Percentiles rank a stretch among this genome's conserved stretches.
Conservation (phyloP, 1,139 yeast genomes). For the Candida sojae region DNA sequence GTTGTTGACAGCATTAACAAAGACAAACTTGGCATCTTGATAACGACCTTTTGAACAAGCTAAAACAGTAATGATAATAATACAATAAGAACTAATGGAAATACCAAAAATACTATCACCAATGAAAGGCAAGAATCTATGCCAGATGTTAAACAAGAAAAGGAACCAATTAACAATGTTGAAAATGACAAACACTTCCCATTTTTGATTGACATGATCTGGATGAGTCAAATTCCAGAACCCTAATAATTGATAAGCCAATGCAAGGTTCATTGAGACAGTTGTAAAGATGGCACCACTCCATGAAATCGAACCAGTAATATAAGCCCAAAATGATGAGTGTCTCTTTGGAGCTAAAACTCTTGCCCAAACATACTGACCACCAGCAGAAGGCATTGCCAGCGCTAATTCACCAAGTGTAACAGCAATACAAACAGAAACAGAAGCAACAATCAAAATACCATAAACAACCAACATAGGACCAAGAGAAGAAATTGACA, state of each 20-base stretch:
- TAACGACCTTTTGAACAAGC: slow-evolving; percentile 39
- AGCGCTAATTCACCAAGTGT: slow-evolving; percentile 52
- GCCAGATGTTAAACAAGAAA: slow-evolving; percentile 39
- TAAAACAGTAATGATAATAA: slow-evolving; percentile 39
- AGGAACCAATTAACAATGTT: slow-evolving; percentile 37
- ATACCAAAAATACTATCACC: slow-evolving; percentile 38
- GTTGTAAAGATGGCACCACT: slow-evolving; percentile 59
- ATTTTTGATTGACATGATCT: slow-evolving; percentile 40
- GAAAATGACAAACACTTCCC: slow-evolving; percentile 57
- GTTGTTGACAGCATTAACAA: slow-evolving; percentile 35
- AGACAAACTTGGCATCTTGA: slow-evolving; percentile 39
- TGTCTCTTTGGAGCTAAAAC: slow-evolving; percentile 52
- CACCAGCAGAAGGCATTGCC: slow-evolving; percentile 60
- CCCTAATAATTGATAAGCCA: slow-evolving; percentile 51
- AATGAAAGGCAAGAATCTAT: slow-evolving; percentile 34
- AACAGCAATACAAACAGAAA: slow-evolving; percentile 41
- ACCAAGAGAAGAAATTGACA: slow-evolving; percentile 68
- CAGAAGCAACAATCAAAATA: slow-evolving; percentile 58
- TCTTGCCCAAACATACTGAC: slow-evolving; percentile 63
- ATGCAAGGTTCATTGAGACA: slow-evolving; percentile 54
- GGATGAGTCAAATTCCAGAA: slow-evolving; percentile 51
- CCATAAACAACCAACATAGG: slow-evolving; percentile 70
- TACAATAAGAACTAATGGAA: slow-evolving; percentile 37
- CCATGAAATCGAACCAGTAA: slow-evolving; percentile 60
- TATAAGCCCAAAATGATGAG: slow-evolving; percentile 49